Base-by-base conservation (phyloP, 148 eudicot species). In the Heliamphora exappendiculata region DNA sequence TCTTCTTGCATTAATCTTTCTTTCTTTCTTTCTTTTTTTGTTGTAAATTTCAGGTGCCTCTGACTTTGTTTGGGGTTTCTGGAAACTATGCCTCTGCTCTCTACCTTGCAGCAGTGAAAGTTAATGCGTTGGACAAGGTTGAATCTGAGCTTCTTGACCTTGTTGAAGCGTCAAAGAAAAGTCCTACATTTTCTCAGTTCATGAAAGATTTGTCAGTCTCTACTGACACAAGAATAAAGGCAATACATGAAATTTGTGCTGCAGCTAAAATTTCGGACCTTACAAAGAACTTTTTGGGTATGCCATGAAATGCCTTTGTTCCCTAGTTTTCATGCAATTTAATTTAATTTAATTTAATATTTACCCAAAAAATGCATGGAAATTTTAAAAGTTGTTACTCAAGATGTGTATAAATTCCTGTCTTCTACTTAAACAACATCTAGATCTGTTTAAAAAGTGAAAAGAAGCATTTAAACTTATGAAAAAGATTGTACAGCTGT, bases 11-110 rank as follows among this genome's bases (percentile, higher is more conserved):
- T 71, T 58, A 7, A 13, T 54, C 10, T 50, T 37, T 20, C 14
- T 63, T 53, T 76, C n/a, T 36, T 55, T 19, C 49, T 14, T 62
- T 67, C 51, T 77, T n/a, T n/a, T n/a, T n/a, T n/a, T n/a, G n/a
- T 17, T 28, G 33, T 66, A 65, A 67, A 44, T 45, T 72, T 67
- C 72, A 93, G 97, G 90, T 90, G 78, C 97, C 97, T 47, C 4
- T 93, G 81, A 79, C 90, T 75, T 66, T 93, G 96, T 93, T 82
- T 83, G 97, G 97, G 71, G 89, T 86, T 9, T 71, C 87, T 78
- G 97, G 91, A 64, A 93, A 93, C 85, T 93, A 93, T 79, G 91
- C 97, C 78, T 89, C 97, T 42, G 97, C 97, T 66, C 74, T 93
- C 53, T 93, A 88, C 74, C 65, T 93, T 67, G 83, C 93, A 79